Evolutionary conservation across 2,329 filamentous ascomycete species (phyloP).

Genomic region (Akanthomyces dipterigenus): DNA sequence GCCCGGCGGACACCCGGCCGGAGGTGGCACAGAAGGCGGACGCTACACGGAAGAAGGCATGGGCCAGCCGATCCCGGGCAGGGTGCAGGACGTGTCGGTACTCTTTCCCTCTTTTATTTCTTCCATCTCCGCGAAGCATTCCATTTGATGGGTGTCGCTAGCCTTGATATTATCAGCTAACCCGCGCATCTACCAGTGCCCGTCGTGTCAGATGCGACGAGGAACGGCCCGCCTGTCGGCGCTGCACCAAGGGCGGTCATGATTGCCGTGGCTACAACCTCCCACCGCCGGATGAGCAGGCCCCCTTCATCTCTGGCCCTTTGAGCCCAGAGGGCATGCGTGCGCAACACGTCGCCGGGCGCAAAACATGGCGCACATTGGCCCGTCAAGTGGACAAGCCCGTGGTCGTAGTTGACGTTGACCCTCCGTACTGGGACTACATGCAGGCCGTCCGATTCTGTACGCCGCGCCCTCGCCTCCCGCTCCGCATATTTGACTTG

Average conservation of each 20-base stretch:
- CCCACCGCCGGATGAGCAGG: neutral
- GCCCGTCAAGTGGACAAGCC: neutral
- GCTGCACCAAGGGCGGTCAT: neutral
- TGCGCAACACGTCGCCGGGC: neutral
- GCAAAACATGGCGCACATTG: neutral
- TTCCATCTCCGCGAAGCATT: no score
- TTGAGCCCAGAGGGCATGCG: neutral
- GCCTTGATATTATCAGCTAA: neutral
- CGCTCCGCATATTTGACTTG: no score
- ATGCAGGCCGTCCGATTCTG: neutral
- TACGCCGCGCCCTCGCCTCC: neutral
- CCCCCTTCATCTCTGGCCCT: neutral
- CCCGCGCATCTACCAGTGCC: neutral
- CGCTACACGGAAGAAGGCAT: neutral
- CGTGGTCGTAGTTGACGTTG: neutral
- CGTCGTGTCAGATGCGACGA: neutral
- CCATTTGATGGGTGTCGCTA: no score
- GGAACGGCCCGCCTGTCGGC: neutral
- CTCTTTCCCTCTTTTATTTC: neutral
- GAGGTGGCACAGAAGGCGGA: neutral
- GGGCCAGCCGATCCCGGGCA: neutral
- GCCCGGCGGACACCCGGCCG: neutral
- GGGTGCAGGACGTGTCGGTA: neutral
- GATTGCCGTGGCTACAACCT: neutral
- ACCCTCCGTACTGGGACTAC: neutral